These are phyloP conservation scores for Wickerhamiella infanticola DNA, from an alignment of 1,139 yeast genomes.

Conservation along the genomic window DNA sequence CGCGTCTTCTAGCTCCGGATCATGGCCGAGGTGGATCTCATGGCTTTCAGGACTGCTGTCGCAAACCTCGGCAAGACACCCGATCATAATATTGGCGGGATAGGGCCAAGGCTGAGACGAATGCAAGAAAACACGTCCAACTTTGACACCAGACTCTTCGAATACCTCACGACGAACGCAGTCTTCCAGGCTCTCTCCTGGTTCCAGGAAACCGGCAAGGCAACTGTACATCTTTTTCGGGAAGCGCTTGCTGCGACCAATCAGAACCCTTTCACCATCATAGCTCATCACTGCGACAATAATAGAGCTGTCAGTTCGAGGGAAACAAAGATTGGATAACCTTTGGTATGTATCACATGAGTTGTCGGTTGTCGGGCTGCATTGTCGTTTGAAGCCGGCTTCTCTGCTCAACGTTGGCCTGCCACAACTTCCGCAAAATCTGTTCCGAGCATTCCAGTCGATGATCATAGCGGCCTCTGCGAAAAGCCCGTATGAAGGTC, in stretches of 20 bases:
- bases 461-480: constrained; percentile 74
- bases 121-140: constrained; percentile 41
- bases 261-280: constrained; percentile 45
- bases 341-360: constrained; percentile 25
- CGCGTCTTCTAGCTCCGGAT: constrained; percentile 72
- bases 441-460: constrained; percentile 68
- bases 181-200: constrained; percentile 79
- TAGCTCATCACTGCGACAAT: constrained; percentile 62
- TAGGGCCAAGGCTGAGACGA: constrained; percentile 93
- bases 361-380: constrained; percentile 30
- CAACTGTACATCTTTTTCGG: constrained; percentile 48
- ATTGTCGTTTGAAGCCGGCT: constrained; percentile 67
- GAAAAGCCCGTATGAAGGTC: constrained; percentile 40
- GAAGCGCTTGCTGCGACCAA: constrained; percentile 53
- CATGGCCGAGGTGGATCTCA: constrained; percentile 55
- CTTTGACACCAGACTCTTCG: constrained; percentile 85
- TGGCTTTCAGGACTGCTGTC: constrained; percentile 38
- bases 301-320: constrained; percentile 79
- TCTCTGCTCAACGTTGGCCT: constrained; percentile 48
- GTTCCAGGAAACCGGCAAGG: constrained; percentile 92
- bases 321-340: constrained; percentile 53
- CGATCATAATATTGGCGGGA: constrained; percentile 87
- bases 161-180: constrained; percentile 82
- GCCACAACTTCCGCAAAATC: constrained; percentile 86
- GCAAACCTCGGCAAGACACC: constrained; percentile 59